Base-by-base conservation (phyloP, 352 stramenopile species). In the Phytophthora rubi region DNA sequence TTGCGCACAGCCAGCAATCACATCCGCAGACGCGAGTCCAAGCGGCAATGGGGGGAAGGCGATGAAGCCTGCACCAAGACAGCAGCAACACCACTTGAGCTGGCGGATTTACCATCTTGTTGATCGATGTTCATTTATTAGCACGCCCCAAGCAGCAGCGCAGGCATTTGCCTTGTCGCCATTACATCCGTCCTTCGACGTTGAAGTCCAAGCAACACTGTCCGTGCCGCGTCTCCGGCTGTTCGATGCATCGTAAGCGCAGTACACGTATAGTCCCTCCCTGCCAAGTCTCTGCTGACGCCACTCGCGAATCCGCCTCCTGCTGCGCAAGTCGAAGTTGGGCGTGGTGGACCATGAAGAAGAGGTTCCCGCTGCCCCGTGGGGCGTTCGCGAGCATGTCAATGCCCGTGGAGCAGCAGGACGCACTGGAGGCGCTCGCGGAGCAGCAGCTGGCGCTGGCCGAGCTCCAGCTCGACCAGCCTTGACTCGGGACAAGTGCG, bases 401-500 rank as follows among this genome's bases (percentile, higher is more conserved):
- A 18, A 61, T 86, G 30, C 67, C 67, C 9, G n/a, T 51, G 6
- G 62, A 71, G 4, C 51, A 77, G 51, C 61, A 69, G n/a, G 64
- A 68, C 35, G 59, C 68, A 8, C 57, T 71, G 13, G 74, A 79
- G 64, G 59, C 67, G 30, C 56, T 79, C 64, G 62, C 65, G 3
- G 68, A 75, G 18, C 69, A 71, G 53, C 70, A 80, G 42, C 28
- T 82, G 18, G 57, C 59, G 26, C 33, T 77, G 26, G 62, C 56
- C 28, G 66, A 86, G 33, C 12, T 73, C 15, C 58, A 77, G 12
- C 54, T 86, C n/a, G 58, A 78, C 21, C 70, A 74, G 23, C 81
- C 67, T 18, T 68, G 21, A 33, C 30, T 21, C 71, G 21, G 0
- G 62, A 63, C 70, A 63, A 32, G 16, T 67, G 30, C 48, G 63